Conservation (phyloP, 371 early-diverging fungal species). For the Coemansia sp. region DNA sequence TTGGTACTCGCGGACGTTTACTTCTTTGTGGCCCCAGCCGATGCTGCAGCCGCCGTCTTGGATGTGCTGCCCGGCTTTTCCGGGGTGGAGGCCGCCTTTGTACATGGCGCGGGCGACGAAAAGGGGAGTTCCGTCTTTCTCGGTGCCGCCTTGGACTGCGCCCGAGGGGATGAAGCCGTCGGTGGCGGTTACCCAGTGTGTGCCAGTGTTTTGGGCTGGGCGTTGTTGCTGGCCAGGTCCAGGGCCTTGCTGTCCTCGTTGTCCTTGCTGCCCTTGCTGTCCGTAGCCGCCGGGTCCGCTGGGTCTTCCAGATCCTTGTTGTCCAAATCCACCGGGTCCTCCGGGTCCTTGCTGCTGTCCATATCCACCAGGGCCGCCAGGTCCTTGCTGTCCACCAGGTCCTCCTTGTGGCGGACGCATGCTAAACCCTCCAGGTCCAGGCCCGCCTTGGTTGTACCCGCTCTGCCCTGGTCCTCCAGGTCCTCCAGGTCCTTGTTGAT, state of each 20-base stretch:
- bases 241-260: background rate
- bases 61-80: constrained; percentile 54
- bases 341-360: background rate
- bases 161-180: constrained; percentile 53
- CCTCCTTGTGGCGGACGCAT: constrained; percentile 2
- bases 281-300: constrained; percentile 6
- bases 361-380: background rate
- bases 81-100: constrained; percentile 59
- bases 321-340: constrained; percentile 6
- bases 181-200: constrained; percentile 44
- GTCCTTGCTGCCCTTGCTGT: background rate
- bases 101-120: constrained; percentile 56
- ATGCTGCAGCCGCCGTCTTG: constrained; percentile 54
- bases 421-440: background rate
- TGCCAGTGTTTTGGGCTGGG: background rate
- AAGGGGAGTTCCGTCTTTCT: constrained; percentile 58
- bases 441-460: background rate
- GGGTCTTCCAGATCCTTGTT: constrained; percentile 2
- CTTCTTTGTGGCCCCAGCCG: constrained; percentile 56
- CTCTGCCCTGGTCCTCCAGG: background rate
- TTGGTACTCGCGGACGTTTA: constrained; percentile 53
- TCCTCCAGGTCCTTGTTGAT: constrained; percentile 8
- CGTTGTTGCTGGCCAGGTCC: background rate
- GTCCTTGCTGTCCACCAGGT: background rate
- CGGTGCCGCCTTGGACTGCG: constrained; percentile 58